A percentile compares a stretch with the other conserved stretches of the same genome.
Conservation (phyloP, 169 alveolate genomes). For the Plasmodium sp. region DNA sequence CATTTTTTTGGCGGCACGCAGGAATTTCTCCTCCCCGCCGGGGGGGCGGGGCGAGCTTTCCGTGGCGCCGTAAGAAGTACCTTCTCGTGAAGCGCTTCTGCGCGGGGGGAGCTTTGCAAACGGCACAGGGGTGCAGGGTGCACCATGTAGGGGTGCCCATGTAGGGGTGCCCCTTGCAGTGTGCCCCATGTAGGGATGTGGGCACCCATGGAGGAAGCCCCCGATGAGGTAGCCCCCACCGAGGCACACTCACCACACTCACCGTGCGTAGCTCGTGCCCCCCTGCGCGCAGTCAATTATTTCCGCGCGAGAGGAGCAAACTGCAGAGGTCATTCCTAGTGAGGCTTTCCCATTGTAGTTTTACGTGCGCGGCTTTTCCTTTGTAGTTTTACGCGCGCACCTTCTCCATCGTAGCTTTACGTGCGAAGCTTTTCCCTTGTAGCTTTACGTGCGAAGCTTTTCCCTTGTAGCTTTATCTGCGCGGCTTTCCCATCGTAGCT, state of each 20-base stretch:
- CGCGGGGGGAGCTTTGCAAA: background rate
- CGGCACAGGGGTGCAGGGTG: background rate
- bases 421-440: too few species aligned
- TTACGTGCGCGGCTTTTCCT: too few species aligned
- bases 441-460: background rate
- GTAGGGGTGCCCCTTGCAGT: too few species aligned
- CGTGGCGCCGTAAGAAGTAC: background rate
- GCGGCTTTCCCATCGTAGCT: background rate
- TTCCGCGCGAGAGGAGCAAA: background rate
- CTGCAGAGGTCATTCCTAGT: background rate
- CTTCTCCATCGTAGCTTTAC: too few species aligned
- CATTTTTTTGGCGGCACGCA: background rate
- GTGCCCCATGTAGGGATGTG: background rate
- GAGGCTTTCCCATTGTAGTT: background rate
- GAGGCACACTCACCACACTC: background rate
- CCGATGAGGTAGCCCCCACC: background rate
- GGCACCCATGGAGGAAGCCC: background rate
- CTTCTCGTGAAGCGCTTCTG: background rate
- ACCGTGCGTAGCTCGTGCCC: background rate
- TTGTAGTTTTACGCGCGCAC: too few species aligned
- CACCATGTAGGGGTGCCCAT: too few species aligned
- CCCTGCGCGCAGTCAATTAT: background rate
- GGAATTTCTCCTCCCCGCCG: background rate
- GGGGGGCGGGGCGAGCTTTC: background rate
- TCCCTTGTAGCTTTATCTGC: background rate